Evolutionary conservation across 208 protist species (phyloP), one percentile per base, ranked within the genome.

Genomic region (Leptomonas pyrrhocoris): DNA sequence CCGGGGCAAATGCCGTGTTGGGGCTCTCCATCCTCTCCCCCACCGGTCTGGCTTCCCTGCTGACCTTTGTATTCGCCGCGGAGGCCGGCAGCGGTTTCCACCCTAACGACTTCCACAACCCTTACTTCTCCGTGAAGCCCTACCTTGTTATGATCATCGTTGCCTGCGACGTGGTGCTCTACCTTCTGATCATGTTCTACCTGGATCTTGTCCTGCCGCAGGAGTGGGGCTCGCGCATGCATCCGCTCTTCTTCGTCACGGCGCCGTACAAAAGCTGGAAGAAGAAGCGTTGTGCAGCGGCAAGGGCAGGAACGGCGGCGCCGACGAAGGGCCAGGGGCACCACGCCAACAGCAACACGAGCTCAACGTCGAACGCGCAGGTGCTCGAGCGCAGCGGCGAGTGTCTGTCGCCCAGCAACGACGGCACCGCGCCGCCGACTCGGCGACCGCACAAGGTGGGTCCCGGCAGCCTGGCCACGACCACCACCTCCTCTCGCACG

Each of bases 201-300:
- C 66, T 93, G 2, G 90, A 95, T 31, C 66, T 51, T 0, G 87
- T 95, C 18, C 65, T 93, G 40, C 90, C 87, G 9, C 76, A 76
- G 59, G 77, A 85, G 25, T 86, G 77, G 81, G 90, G 90, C 12
- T 83, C 84, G 2, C 69, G 56, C 3, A 77, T 72, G 73, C 80
- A 88, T 61, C 83, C 81, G 31, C 67, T 89, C 18, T 93, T 95
- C 72, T 93, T 88, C 59, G 81, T 89, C 40, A 72, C 85, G 16
- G 78, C 84, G 34, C 80, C 83, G 9, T 31, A 78, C 45, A 40
- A 64, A 42, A 73, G 53, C 79, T 57, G 31, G 16, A 60, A 51
- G 13, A 46, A 36, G 38, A 46, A 49, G 18, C 45, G 50, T 16
- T 28, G 42, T 25, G 51, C 16, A 65, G 65, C 16, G 76, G 71